Conservation (phyloP, 129 eudicot species). For the Flaveria ramosissima region DNA sequence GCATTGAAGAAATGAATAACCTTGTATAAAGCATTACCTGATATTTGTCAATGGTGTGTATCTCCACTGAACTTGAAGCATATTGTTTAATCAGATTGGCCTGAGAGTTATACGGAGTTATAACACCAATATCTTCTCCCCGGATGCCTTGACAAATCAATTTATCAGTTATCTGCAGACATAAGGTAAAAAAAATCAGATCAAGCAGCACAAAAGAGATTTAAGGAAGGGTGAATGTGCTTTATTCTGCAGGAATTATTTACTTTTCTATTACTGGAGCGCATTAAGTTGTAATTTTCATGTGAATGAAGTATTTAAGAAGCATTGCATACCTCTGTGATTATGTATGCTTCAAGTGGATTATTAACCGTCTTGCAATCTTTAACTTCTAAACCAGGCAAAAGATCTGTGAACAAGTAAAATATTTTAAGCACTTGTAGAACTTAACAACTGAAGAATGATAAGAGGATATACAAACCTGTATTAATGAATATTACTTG, state of each 20-base stretch:
- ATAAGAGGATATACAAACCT: constrained; percentile 47
- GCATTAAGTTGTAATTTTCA: not conserved
- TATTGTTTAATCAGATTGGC: constrained; percentile 61
- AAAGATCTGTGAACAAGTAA: constrained; percentile 48
- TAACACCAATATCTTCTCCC: constrained; percentile 79
- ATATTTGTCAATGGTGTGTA: constrained; percentile 94
- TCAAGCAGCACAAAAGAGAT: not conserved
- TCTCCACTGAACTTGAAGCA: constrained; percentile 73
- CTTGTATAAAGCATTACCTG: constrained; percentile 53
- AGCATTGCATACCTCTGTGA: constrained; percentile 56
- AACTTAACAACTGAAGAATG: not conserved
- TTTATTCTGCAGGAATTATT: not conserved
- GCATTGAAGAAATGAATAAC: not conserved
- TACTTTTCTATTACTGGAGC: not conserved
- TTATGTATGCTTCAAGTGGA: constrained; percentile 76
- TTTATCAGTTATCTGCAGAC: constrained; percentile 56
- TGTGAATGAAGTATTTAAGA: constrained; percentile 2
- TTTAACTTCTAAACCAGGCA: constrained; percentile 74
- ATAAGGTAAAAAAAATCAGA: constrained; percentile 9
- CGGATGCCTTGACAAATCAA: constrained; percentile 64
- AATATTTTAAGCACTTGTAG: constrained; percentile 24
- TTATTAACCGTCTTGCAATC: constrained; percentile 77
- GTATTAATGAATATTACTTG: constrained; percentile 87
- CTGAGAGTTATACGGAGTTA: constrained; percentile 91
- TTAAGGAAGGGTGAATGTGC: not conserved